Conservation (phyloP, 306 rosid genomes). For the Pachyrhizus erosus region DNA sequence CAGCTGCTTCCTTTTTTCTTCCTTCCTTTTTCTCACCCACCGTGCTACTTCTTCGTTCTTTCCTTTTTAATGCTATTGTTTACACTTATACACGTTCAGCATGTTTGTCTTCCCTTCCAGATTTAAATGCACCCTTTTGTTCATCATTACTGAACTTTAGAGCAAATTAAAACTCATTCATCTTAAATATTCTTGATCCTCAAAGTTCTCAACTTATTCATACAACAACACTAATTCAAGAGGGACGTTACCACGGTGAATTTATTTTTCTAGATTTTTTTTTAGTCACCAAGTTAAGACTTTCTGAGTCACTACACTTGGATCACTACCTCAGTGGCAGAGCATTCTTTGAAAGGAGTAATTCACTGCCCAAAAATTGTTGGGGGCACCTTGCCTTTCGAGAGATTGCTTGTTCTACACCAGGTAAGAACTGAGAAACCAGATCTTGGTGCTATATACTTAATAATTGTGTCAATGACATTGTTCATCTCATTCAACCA, state of each 20-base stretch:
- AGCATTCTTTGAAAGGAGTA: background rate
- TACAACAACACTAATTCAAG: background rate
- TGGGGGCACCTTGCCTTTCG: background rate
- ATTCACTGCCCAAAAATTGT: background rate
- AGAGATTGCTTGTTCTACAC: background rate
- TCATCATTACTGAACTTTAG: background rate
- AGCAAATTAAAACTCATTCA: background rate
- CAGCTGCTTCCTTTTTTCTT: background rate
- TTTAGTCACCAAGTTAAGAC: background rate
- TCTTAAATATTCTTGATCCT: background rate
- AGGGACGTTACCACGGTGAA: background rate
- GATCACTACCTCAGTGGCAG: background rate
- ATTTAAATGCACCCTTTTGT: background rate
- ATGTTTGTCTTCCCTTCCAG: no score
- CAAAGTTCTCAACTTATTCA: slow-evolving; percentile 4
- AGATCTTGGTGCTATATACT: background rate
- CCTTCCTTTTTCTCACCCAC: background rate
- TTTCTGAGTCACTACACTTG: background rate
- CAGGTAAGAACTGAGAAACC: slow-evolving; percentile 1
- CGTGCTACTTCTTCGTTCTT: background rate
- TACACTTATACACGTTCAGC: no score
- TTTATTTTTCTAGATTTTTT: background rate
- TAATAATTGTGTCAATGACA: background rate
- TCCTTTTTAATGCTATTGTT: background rate
- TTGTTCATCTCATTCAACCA: background rate